phyloP scores from a whole-genome alignment of 164 flowering plant species.

The Kingdonia uniflora region DNA sequence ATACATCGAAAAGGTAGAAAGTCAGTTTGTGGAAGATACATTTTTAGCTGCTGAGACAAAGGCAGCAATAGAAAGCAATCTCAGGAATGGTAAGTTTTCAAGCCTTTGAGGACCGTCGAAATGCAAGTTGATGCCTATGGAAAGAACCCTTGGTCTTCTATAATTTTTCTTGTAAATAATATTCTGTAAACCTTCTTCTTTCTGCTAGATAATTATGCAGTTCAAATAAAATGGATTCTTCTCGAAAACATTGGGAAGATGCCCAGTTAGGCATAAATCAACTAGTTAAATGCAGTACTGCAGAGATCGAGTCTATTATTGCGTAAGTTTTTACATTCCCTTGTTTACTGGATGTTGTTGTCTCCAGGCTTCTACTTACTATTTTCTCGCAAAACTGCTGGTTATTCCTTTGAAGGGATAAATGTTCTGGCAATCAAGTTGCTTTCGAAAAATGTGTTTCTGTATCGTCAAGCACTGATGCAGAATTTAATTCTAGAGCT shows the following conservation, averaged over 20 bases:
- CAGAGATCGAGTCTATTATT: conserved; percentile 28
- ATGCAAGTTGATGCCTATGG: too few species aligned
- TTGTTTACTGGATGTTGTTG: not conserved
- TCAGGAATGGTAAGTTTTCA: conserved; percentile 40
- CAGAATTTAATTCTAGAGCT: conserved; percentile 23
- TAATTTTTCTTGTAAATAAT: too few species aligned
- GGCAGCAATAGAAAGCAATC: conserved; percentile 28
- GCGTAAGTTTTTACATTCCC: conserved; percentile 28
- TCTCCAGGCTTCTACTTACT: not conserved
- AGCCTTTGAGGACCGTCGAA: too few species aligned
- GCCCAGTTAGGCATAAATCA: conserved; percentile 20
- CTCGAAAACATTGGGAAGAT: conserved; percentile 41
- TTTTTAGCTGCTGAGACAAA: conserved; percentile 37
- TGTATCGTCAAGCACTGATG: conserved; percentile 20
- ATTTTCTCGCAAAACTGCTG: not conserved
- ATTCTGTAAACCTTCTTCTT: too few species aligned
- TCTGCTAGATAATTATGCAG: too few species aligned
- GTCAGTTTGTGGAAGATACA: conserved; percentile 40
- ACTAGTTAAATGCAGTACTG: conserved; percentile 19
- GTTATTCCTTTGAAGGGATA: conserved; percentile 25
- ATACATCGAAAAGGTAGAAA: conserved; percentile 33
- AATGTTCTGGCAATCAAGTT: conserved; percentile 18
- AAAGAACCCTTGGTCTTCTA: too few species aligned
- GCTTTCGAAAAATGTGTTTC: conserved; percentile 28
- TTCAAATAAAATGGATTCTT: conserved; percentile 32